Conservation (phyloP, 2,329 filamentous ascomycete species). For the Knufia fluminis region DNA sequence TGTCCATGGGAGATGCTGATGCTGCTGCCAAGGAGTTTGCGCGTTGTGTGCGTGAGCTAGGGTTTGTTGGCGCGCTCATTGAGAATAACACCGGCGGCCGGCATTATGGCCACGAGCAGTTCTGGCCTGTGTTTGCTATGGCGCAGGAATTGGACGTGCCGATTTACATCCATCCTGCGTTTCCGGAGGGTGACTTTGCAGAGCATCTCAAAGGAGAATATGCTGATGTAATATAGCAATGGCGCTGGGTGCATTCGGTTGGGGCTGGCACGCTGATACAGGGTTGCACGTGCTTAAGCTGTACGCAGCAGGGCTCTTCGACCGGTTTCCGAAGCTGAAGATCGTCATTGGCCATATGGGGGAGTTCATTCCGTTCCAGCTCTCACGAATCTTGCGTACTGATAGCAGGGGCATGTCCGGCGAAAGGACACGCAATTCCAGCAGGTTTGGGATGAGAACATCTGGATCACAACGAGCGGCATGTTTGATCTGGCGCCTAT, state of each 20-base stretch:
- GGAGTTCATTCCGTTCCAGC: conserved; percentile 45
- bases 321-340: conserved; percentile 46
- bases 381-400: conserved; percentile 33
- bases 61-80: conserved; percentile 41
- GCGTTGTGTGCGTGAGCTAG: conserved; percentile 32
- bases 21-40: conserved; percentile 28
- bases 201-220: too few relatives aligned
- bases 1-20: conserved; percentile 32
- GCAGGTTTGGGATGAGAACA: conserved; percentile 30
- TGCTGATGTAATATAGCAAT: neutral
- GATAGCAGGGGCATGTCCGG: conserved; percentile 9
- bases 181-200: conserved; percentile 26
- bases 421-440: conserved; percentile 17
- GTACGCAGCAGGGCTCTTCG: conserved; percentile 46
- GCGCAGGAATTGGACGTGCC: conserved; percentile 40
- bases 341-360: conserved; percentile 47
- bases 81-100: conserved; percentile 28
- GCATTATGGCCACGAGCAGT: conserved; percentile 35
- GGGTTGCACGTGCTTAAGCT: conserved; percentile 32
- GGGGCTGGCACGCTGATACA: conserved; percentile 32
- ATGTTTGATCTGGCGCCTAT: conserved; percentile 42
- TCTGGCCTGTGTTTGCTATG: conserved; percentile 33
- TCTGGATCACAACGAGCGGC: conserved; percentile 49
- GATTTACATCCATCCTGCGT: conserved; percentile 44
- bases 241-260: conserved; percentile 17